Conservation (phyloP, 352 stramenopile species). For the Peronospora farinosa region DNA sequence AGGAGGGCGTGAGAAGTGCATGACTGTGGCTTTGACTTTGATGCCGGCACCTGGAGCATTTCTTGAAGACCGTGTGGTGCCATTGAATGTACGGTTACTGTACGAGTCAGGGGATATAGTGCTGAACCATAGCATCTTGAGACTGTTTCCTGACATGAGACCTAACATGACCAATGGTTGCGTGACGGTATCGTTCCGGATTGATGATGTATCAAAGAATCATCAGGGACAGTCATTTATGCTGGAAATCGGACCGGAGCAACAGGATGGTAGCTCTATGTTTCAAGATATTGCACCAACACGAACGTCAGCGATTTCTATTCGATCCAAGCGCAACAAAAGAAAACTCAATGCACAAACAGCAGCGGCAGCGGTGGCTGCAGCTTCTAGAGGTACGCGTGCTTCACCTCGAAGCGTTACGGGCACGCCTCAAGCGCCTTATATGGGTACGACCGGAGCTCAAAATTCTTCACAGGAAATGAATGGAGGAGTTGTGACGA, state of each 20-base stretch:
- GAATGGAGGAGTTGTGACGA: slow-evolving; percentile 16
- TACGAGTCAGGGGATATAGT: slow-evolving; percentile 85
- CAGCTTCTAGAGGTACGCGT: slow-evolving; percentile 17
- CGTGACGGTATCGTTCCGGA: slow-evolving; percentile 88
- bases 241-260: slow-evolving; percentile 86
- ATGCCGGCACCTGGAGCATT: slow-evolving; percentile 53
- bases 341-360: slow-evolving; percentile 54
- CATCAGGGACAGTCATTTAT: slow-evolving; percentile 93
- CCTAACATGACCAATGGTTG: slow-evolving; percentile 84
- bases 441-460: slow-evolving; percentile 24
- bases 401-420: slow-evolving; percentile 38
- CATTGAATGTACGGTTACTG: slow-evolving; percentile 59
- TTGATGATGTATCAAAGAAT: slow-evolving; percentile 97
- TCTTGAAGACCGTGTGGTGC: slow-evolving; percentile 75
- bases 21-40: slow-evolving; percentile 84
- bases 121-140: slow-evolving; percentile 88
- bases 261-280: slow-evolving; percentile 71
- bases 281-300: slow-evolving; percentile 88
- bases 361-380: slow-evolving; percentile 6
- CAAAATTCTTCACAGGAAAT: slow-evolving; percentile 16
- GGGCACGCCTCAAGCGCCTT: slow-evolving; percentile 28
- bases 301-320: slow-evolving; percentile 84
- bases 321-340: slow-evolving; percentile 94
- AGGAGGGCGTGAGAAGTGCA: slow-evolving; percentile 92
- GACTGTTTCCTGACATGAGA: slow-evolving; percentile 77